phyloP scores from a whole-genome alignment of 1,284 basidiomycete species.

The Moesziomyces parantarcticus region DNA sequence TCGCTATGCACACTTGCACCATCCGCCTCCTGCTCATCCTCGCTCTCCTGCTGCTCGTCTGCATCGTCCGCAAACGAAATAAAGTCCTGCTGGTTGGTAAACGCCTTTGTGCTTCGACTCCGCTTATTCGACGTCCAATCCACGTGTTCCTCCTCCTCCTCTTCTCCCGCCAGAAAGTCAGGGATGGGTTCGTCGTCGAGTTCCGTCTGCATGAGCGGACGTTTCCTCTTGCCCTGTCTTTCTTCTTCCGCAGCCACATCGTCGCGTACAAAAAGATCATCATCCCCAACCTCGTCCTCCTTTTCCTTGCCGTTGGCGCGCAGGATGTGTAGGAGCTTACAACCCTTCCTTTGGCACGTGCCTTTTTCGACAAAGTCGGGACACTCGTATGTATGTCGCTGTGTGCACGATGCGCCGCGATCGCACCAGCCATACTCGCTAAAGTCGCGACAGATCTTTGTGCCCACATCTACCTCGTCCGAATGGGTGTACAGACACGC shows the following conservation, averaged over 20 bases:
- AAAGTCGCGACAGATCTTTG: constrained; percentile 56
- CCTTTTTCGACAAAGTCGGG: constrained; percentile 62
- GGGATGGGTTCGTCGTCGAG: constrained; percentile 15
- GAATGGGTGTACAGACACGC: constrained; percentile 60
- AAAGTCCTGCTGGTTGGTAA: constrained; percentile 58
- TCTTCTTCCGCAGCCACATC: constrained; percentile 37
- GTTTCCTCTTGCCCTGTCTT: constrained; percentile 19
- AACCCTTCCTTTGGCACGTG: constrained; percentile 47
- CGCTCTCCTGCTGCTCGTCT: constrained; percentile 15
- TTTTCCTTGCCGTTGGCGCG: constrained; percentile 21
- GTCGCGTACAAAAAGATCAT: constrained; percentile 52
- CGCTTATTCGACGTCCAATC: constrained; percentile 16
- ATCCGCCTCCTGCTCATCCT: constrained; percentile 12
- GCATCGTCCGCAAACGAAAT: constrained; percentile 58
- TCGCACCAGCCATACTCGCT: constrained; percentile 64
- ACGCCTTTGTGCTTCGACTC: constrained; percentile 40
- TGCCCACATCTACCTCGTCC: constrained; percentile 19
- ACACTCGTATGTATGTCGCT: constrained; percentile 64
- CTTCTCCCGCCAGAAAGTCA: constrained; percentile 5
- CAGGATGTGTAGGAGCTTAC: constrained; percentile 59
- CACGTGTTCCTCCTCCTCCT: constrained; percentile 21
- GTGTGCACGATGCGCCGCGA: constrained; percentile 41
- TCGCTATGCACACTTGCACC: constrained; percentile 45
- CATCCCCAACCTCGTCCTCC: constrained; percentile 26
- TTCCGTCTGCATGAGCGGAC: constrained; percentile 34